Percentiles rank a stretch among this genome's conserved stretches.
phyloP scores from a whole-genome alignment of 805 yeast species.

The Ogataea angusta region DNA sequence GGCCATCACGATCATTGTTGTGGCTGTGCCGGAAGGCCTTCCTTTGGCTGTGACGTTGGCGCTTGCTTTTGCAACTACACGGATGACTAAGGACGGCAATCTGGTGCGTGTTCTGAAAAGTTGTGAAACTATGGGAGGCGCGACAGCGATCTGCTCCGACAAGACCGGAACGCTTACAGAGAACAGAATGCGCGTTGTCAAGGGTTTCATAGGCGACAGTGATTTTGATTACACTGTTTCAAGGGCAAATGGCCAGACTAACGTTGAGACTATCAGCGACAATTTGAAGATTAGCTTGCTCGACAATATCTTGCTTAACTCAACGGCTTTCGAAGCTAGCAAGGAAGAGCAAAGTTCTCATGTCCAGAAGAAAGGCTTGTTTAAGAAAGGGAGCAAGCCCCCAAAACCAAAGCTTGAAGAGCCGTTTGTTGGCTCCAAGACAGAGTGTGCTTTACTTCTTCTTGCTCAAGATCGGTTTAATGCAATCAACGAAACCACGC shows the following conservation, averaged over 20 bases:
- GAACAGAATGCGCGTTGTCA: conserved; percentile 87
- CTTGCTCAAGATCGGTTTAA: conserved; percentile 60
- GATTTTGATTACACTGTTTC: conserved; percentile 50
- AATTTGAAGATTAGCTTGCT: conserved; percentile 32
- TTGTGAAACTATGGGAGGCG: conserved; percentile 99
- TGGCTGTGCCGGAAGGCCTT: conserved; percentile 98
- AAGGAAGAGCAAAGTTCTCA: conserved; percentile 67
- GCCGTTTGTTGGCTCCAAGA: conserved; percentile 84
- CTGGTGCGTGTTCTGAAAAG: conserved; percentile 89
- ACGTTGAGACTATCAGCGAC: conserved; percentile 4
- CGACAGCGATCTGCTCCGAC: conserved; percentile 95
- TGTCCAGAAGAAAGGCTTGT: conserved; percentile 54
- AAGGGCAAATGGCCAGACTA: conserved; percentile 2
- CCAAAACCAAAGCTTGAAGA: conserved; percentile 34
- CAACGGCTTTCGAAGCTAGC: conserved; percentile 83
- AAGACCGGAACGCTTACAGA: conserved; percentile 97
- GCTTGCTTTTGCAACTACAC: conserved; percentile 94
- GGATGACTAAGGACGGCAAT: conserved; percentile 96
- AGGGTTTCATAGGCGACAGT: conserved; percentile 62
- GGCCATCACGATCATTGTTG: conserved; percentile 89
- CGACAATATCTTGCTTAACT: conserved; percentile 70
- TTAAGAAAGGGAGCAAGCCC: conserved; percentile 32
- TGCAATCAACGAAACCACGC: conserved; percentile 36
- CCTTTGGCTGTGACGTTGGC: conserved; percentile 97
- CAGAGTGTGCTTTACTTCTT: conserved; percentile 83